These are phyloP conservation scores for Cystobasidium onofrii DNA, from an alignment of 768 basidiomycete genomes.

Conservation along the genomic window DNA sequence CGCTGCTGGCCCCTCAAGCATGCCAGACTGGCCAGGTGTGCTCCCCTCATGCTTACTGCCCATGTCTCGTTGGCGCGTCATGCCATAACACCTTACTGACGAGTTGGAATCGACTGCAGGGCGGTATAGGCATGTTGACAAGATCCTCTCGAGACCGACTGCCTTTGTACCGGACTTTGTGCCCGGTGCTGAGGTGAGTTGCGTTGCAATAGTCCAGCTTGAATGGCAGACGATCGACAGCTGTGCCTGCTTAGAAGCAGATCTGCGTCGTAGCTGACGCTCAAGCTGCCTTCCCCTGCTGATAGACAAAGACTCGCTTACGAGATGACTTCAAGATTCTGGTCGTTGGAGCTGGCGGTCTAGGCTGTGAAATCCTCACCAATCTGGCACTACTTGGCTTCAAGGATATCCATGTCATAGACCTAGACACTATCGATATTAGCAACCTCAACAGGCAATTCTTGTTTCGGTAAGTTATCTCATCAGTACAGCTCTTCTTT, in stretches of 20 bases:
- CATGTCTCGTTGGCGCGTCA: background rate
- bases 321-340: slow-evolving; percentile 78
- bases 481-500: too few species aligned
- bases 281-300: background rate
- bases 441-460: slow-evolving; percentile 98
- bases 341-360: slow-evolving; percentile 93
- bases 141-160: slow-evolving; percentile 11
- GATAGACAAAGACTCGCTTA: slow-evolving; percentile 53
- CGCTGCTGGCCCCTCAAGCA: background rate
- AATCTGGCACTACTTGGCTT: slow-evolving; percentile 94
- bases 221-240: background rate
- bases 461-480: slow-evolving; percentile 67
- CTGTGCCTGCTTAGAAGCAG: background rate
- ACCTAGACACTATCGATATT: slow-evolving; percentile 99
- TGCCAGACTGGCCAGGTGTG: slow-evolving; percentile 23
- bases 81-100: background rate
- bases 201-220: background rate
- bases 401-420: slow-evolving; percentile 97
- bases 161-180: slow-evolving; percentile 14
- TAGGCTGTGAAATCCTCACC: slow-evolving; percentile 92
- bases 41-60: background rate
- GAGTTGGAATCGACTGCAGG: background rate
- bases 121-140: slow-evolving; percentile 17
- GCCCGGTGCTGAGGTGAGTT: slow-evolving; percentile 3
- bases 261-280: background rate